These are phyloP conservation scores for Haplosporangium sp. DNA, from an alignment of 371 early-diverging fungal species.

Conservation along the genomic window DNA sequence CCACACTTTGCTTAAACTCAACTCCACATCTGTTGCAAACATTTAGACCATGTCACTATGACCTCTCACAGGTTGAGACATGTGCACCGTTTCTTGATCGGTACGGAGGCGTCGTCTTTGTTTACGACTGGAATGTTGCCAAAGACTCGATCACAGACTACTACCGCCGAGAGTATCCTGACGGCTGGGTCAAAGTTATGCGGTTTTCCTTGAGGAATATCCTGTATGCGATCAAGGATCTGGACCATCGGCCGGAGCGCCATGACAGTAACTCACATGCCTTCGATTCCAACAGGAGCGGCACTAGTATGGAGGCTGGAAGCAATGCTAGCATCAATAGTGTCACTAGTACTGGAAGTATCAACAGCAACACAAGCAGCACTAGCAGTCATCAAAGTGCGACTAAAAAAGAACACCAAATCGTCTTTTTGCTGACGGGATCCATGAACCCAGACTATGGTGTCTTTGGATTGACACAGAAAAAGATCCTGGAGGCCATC, in stretches of 20 bases:
- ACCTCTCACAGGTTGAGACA: slow-evolving; percentile 53
- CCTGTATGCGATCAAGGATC: slow-evolving; percentile 36
- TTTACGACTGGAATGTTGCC: slow-evolving; percentile 56
- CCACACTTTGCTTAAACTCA: not conserved
- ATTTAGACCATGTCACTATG: slow-evolving; percentile 50
- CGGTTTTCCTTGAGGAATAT: slow-evolving; percentile 53
- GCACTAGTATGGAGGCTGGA: not conserved
- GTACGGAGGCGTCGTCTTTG: slow-evolving; percentile 54
- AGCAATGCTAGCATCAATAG: not conserved
- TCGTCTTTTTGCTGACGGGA: slow-evolving; percentile 50
- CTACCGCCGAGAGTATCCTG: slow-evolving; percentile 46
- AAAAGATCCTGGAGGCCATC: slow-evolving; percentile 44
- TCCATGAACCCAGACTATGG: slow-evolving; percentile 56
- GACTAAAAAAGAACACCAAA: slow-evolving; percentile 33
- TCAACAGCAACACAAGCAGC: slow-evolving; percentile 13
- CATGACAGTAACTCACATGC: not conserved
- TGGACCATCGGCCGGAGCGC: slow-evolving; percentile 44
- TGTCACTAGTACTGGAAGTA: slow-evolving; percentile 5
- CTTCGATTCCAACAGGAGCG: not conserved
- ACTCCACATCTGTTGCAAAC: not conserved
- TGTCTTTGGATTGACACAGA: slow-evolving; percentile 44
- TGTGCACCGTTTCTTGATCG: slow-evolving; percentile 54
- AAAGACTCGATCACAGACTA: slow-evolving; percentile 52
- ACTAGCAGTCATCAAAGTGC: slow-evolving; percentile 16
- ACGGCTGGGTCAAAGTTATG: slow-evolving; percentile 53